Evolutionary conservation across 169 alveolate genomes (phyloP).

Genomic region (Toxoplasma gondii): DNA sequence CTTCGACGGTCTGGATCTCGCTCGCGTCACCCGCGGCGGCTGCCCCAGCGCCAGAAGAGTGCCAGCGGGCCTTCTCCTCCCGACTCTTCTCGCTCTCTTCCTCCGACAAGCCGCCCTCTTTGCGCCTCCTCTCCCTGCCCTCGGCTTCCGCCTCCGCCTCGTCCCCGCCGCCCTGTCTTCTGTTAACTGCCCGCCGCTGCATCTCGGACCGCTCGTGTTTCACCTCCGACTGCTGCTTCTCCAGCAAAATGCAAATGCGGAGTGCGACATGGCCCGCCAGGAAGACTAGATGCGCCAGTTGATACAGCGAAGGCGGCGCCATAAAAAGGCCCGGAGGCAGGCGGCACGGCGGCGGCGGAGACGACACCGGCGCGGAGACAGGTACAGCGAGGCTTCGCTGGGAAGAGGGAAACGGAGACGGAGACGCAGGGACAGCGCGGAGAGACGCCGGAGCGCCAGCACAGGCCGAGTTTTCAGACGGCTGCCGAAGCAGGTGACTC

Average conservation of each 20-base stretch:
- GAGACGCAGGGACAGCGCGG: neutral
- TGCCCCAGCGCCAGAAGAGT: neutral
- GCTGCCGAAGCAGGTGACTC: slow-evolving; percentile 1
- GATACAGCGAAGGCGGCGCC: slow-evolving; percentile 8
- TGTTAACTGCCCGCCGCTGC: neutral
- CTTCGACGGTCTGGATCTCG: neutral
- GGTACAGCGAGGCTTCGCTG: neutral
- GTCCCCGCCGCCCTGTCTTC: neutral
- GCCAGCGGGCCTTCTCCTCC: neutral
- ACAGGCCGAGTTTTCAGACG: neutral
- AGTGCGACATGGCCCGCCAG: slow-evolving; percentile 49
- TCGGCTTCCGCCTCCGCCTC: neutral
- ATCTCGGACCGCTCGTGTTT: slow-evolving; percentile 19
- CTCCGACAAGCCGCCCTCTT: neutral
- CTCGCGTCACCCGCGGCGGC: neutral
- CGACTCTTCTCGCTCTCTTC: neutral
- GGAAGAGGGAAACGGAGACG: neutral
- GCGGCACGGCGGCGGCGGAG: neutral
- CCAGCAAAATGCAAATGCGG: slow-evolving; percentile 20
- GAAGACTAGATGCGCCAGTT: slow-evolving; percentile 34
- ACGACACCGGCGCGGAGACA: neutral
- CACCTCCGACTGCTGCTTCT: slow-evolving; percentile 43
- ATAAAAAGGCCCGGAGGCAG: neutral
- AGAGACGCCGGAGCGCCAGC: neutral
- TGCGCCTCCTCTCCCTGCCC: neutral